Evolutionary conservation across 2,329 filamentous ascomycete species (phyloP).

Genomic region (Paraphoma sp.): DNA sequence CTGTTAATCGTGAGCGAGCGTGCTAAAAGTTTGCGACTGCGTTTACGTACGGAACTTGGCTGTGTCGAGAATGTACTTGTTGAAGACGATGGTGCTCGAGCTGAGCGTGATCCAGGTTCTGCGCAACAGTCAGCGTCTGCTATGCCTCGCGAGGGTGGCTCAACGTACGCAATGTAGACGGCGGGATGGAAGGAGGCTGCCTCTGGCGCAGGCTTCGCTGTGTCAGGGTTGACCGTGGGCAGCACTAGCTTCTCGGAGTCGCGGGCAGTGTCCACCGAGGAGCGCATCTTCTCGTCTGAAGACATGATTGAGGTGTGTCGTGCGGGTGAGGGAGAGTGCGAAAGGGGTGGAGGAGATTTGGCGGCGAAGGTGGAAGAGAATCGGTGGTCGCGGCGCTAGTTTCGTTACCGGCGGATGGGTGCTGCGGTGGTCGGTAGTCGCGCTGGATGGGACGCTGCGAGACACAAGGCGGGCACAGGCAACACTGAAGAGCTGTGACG

Average conservation of each 20-base stretch:
- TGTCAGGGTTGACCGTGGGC: constrained; percentile 79
- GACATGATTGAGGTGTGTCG: constrained; percentile 58
- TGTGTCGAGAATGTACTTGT: constrained; percentile 96
- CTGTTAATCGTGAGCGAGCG: constrained; percentile 39
- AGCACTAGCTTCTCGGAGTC: constrained; percentile 68
- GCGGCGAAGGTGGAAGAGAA: constrained; percentile 23
- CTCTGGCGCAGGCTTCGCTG: constrained; percentile 71
- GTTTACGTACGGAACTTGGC: constrained; percentile 77
- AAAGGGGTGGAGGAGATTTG: constrained; percentile 12
- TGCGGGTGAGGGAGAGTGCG: constrained; percentile 19
- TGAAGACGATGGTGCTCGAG: constrained; percentile 96
- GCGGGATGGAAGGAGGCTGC: constrained; percentile 72
- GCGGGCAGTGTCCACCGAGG: constrained; percentile 78
- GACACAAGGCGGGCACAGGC: constrained; percentile 31
- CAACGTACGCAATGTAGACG: constrained; percentile 76
- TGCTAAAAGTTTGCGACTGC: constrained; percentile 1
- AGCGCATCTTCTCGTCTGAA: constrained; percentile 76
- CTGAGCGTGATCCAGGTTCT: constrained; percentile 93
- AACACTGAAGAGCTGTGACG: constrained; percentile 32
- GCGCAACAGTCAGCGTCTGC: constrained; percentile 30
- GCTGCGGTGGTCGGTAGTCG: constrained; percentile 28
- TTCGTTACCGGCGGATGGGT: constrained; percentile 19
- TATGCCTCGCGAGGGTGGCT: constrained; percentile 48
- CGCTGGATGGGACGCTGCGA: constrained; percentile 17
- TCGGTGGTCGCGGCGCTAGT: constrained; percentile 18